Base-by-base conservation (phyloP, 371 early-diverging fungal species). In the Rhizopus delemar region DNA sequence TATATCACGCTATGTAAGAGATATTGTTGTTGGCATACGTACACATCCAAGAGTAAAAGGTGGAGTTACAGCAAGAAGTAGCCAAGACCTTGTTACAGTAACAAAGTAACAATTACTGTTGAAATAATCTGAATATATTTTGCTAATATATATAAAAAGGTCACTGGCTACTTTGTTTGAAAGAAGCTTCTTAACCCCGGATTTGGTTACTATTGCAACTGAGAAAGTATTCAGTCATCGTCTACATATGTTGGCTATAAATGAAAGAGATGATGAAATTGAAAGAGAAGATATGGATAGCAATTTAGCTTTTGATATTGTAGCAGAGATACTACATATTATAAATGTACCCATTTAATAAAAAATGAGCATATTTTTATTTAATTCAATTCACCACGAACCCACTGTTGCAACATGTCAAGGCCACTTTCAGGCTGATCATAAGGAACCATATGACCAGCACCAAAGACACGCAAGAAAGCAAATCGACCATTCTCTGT, bases 361-460 rank as follows among this genome's bases (percentile, higher is more conserved):
- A 41, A 53, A 16, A 34, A 11, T 33, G 33, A 36, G 11, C 36
- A 36, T 36, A 8, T 36, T 36, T 43, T 9, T 45, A 36, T 51
- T 62, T 66, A 66, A 16, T 66, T 58, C 15, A 66, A 59, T 46
- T 66, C 43, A 46, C 64, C 64, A 45, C 58, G 43, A 6, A 85
- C 69, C 90, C 90, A 90, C 62, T 68, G 75, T 71, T 86, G 85
- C 65, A 89, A 75, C 75, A 90, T 84, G 61, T 82, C 85, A 51
- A 82, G 65, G 48, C 80, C 73, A 59, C 79, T 71, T 46, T 68
- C 78, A 36, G 86, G 86, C 70, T 80, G 79, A 59, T 85, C 86
- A 51, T 84, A 81, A 53, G 85, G 85, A 48, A 80, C 86, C 96
- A 97, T 95, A 68, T 97, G 97, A 13, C 97, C 97, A 43, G 93